Percentiles rank a stretch among this genome's conserved stretches.
Conservation (phyloP, 257 asterid species). For the Salvia hispanica region DNA sequence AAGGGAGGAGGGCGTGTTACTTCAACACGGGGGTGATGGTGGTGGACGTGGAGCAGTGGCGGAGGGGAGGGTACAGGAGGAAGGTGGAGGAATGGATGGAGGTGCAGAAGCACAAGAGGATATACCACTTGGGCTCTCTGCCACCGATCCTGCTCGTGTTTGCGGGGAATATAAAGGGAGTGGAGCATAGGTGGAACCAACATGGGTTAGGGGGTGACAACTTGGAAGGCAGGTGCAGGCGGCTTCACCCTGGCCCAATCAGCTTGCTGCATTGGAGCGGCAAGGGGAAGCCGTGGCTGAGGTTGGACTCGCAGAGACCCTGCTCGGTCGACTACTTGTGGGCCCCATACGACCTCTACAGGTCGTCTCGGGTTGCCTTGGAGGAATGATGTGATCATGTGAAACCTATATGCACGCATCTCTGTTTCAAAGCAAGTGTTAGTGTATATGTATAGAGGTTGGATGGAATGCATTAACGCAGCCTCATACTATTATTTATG, state of each 20-base stretch:
- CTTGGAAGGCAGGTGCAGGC: no score
- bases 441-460: background rate
- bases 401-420: background rate
- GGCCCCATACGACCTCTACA: conserved; percentile 79
- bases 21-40: conserved; percentile 94
- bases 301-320: conserved; percentile 70
- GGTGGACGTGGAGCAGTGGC: conserved; percentile 67
- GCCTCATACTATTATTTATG: no score
- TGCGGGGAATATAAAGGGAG: conserved; percentile 70
- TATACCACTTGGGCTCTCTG: conserved; percentile 69
- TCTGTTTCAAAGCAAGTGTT: no score
- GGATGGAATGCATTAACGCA: background rate
- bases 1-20: conserved; percentile 64
- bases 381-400: conserved; percentile 50
- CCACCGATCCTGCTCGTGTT: conserved; percentile 76
- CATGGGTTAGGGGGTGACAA: conserved; percentile 90
- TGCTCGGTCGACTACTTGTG: conserved; percentile 76
- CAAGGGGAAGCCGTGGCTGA: no score
- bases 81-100: conserved; percentile 82
- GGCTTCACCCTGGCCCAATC: conserved; percentile 83
- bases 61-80: conserved; percentile 67
- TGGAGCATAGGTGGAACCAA: conserved; percentile 82
- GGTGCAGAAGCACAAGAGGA: conserved; percentile 68
- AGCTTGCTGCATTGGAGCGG: conserved; percentile 97
- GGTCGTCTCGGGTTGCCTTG: conserved; percentile 59